These are phyloP conservation scores for Microstegium vimineum DNA, from an alignment of 176 grass and related monocot species.

Conservation along the genomic window DNA sequence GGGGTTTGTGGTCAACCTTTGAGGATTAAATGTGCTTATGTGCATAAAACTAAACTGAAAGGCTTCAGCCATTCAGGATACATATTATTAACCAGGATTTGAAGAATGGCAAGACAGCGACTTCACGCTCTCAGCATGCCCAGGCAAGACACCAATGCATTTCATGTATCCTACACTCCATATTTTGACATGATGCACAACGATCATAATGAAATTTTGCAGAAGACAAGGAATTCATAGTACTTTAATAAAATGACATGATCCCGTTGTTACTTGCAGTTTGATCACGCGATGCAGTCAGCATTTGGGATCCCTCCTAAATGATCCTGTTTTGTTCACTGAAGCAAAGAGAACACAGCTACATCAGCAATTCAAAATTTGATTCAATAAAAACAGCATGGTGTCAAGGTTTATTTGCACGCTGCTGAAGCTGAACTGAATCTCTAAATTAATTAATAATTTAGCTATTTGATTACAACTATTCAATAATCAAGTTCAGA, in stretches of 20 bases:
- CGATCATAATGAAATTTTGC: background rate
- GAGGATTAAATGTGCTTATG: background rate
- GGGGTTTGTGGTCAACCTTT: background rate
- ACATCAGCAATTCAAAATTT: too few species aligned
- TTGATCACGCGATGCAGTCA: conserved; percentile 92
- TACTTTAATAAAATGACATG: background rate
- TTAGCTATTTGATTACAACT: too few species aligned
- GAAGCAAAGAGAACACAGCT: too few species aligned
- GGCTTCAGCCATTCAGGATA: background rate
- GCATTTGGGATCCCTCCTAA: conserved; percentile 71
- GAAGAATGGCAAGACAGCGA: conserved; percentile 76
- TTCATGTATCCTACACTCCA: conserved; percentile 65
- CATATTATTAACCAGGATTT: conserved; percentile 60
- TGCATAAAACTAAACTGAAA: background rate
- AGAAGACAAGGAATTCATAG: background rate
- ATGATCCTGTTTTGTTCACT: too few species aligned
- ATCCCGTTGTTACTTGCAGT: conserved; percentile 45
- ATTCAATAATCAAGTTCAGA: too few species aligned
- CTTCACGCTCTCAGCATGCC: conserved; percentile 91
- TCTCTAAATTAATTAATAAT: too few species aligned
- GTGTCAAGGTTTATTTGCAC: too few species aligned
- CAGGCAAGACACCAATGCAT: conserved; percentile 61
- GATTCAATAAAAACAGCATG: too few species aligned
- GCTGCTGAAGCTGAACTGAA: too few species aligned
- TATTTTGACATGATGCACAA: conserved; percentile 67